A percentile compares a stretch with the other conserved stretches of the same genome.
These are phyloP conservation scores for Candida tammaniensis DNA, from an alignment of 805 yeast genomes.

Conservation along the genomic window DNA sequence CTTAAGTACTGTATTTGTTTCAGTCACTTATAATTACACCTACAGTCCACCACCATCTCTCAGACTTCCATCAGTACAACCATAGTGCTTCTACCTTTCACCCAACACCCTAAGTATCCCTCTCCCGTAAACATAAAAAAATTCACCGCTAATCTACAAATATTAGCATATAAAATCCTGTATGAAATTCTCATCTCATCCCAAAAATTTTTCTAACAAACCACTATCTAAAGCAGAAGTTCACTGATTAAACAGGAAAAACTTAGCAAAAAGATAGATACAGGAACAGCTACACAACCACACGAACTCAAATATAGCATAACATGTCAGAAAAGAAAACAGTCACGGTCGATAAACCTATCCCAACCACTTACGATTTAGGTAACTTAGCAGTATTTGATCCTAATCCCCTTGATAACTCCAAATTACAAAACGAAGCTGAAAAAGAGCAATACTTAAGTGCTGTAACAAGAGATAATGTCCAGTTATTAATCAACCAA, in stretches of 20 bases:
- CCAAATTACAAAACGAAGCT: conserved; percentile 50
- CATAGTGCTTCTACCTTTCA: too few relatives aligned
- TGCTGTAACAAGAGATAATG: conserved; percentile 81
- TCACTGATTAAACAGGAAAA: too few relatives aligned
- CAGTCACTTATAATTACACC: too few relatives aligned
- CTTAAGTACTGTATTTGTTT: too few relatives aligned
- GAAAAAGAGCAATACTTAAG: conserved; percentile 64
- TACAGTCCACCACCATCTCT: too few relatives aligned
- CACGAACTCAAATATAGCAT: too few relatives aligned
- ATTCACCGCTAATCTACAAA: too few relatives aligned
- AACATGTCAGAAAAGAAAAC: conserved; percentile 44
- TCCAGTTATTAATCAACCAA: conserved; percentile 88
- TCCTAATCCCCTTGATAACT: conserved; percentile 75
- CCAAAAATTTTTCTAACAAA: conserved; percentile 5
- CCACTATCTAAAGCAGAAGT: conserved; percentile 6
- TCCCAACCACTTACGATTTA: conserved; percentile 84
- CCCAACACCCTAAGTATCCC: too few relatives aligned
- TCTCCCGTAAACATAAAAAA: too few relatives aligned
- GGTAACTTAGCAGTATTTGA: conserved; percentile 92
- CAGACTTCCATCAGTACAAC: too few relatives aligned
- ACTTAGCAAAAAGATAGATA: conserved; percentile 1
- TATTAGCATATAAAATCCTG: too few relatives aligned
- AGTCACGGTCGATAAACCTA: conserved; percentile 85
- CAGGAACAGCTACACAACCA: too few relatives aligned
- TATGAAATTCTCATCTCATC: conserved; percentile 18